Evolutionary conservation across 1,139 yeast species (phyloP), one percentile per base, ranked within the genome.

Genomic region (Lodderomyces oxycetoniae): DNA sequence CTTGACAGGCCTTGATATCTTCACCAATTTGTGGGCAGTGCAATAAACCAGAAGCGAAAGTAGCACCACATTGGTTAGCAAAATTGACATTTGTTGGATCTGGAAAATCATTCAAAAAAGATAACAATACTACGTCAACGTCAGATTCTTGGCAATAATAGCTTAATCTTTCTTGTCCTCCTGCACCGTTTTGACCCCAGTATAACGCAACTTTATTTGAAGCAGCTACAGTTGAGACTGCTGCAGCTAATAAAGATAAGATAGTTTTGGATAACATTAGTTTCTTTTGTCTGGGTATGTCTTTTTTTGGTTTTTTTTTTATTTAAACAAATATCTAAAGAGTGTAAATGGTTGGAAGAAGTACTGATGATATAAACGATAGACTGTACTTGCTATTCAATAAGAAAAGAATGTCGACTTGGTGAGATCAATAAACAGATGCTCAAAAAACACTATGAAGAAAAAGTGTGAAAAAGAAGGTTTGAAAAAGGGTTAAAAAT

Each of bases 121-220:
- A 74, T 32, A 88, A 55, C 14, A 88, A 49, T 34, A 83, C 69
- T 37, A 86, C 78, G 49, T 87, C 95, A 21, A 79, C 84, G 32
- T 77, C 69, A 36, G 74, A 72, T 26, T 76, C 68, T 37, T 71
- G 66, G 65, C 96, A 89, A 63, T 87, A 86, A 36, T 67, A 57
- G 8, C 78, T 63, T 38, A 89, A 67, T 13, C 71, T 57, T 39
- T 75, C 65, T 56, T 88, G 95, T 31, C 76, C 55, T n/a, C 87
- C 87, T 24, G 77, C 82, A 24, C 48, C 47, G 28, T 79, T 76
- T 60, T 87, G 95, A 33, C 96, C 96, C 95, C 95, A 86, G 60
- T 85, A 85, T 17, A 83, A 67, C 21, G 79, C 94, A 34, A 84
- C 75, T 44, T 80, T 79, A 37, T 71, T 64, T 17, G 73, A 55